Evolutionary conservation across 2,329 filamentous ascomycete species (phyloP).

Genomic region (Colletotrichum sojae): DNA sequence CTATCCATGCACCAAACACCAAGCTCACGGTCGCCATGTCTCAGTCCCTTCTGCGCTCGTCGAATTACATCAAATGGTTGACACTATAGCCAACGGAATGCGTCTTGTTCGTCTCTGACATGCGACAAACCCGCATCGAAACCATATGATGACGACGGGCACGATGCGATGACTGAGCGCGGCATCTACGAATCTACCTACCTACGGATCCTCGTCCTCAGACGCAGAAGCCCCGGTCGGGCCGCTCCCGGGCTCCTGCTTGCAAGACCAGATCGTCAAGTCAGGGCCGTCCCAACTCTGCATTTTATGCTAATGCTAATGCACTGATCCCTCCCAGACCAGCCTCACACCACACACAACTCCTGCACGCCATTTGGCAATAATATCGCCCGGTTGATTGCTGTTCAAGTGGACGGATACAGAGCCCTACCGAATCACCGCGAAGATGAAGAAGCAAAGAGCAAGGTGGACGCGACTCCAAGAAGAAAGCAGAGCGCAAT

Average conservation of each 20-base stretch:
- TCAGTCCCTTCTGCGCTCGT: conserved; percentile 1
- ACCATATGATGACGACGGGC: conserved; percentile 1
- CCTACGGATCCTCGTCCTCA: conserved; percentile 16
- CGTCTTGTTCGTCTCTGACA: conserved; percentile 8
- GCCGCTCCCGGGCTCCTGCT: conserved; percentile 21
- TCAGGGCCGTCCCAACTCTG: conserved; percentile 37
- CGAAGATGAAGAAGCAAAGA: background rate
- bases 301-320: conserved; percentile 26
- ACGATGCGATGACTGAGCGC: conserved; percentile 14
- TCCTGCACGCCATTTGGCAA: conserved; percentile 22
- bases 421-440: too few species aligned
- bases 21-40: conserved; percentile 10
- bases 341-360: background rate
- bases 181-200: background rate
- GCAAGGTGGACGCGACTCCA: background rate
- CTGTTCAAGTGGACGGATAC: too few species aligned
- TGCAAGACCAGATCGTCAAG: background rate
- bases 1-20: background rate
- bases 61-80: conserved; percentile 3
- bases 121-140: conserved; percentile 24
- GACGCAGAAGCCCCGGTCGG: conserved; percentile 24
- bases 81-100: background rate
- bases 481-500: conserved; percentile 3
- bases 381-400: background rate
- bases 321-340: conserved; percentile 28